Evolutionary conservation across 1,284 basidiomycete species (phyloP).

Genomic region (Neonothopanus nambi): DNA sequence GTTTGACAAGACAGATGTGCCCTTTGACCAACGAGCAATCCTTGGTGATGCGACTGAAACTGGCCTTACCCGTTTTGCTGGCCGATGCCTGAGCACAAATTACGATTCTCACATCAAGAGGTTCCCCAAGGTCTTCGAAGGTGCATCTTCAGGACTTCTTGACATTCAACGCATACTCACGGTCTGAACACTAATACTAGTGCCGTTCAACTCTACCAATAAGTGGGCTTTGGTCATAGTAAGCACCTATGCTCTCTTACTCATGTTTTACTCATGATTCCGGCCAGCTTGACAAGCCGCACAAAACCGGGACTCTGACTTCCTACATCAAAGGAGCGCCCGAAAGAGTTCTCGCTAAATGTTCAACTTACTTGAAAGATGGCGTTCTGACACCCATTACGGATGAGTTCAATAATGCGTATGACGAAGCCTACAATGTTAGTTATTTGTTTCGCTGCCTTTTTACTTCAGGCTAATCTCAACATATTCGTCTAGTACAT

Average conservation of each 20-base stretch:
- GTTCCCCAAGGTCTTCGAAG: slow-evolving; percentile 60
- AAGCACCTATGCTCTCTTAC: slow-evolving; percentile 24
- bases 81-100: slow-evolving; percentile 44
- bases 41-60: slow-evolving; percentile 73
- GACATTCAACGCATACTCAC: background rate
- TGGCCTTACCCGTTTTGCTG: slow-evolving; percentile 65
- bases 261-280: background rate
- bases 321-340: slow-evolving; percentile 69
- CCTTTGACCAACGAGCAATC: slow-evolving; percentile 62
- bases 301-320: slow-evolving; percentile 46
- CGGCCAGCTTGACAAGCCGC: slow-evolving; percentile 53
- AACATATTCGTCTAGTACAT: slow-evolving; percentile 49
- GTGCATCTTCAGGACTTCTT: slow-evolving; percentile 23
- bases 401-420: slow-evolving; percentile 51
- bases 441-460: slow-evolving; percentile 18
- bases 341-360: slow-evolving; percentile 65
- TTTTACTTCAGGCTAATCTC: background rate
- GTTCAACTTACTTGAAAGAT: slow-evolving; percentile 57
- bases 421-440: slow-evolving; percentile 64
- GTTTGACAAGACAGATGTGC: slow-evolving; percentile 63
- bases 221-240: slow-evolving; percentile 74
- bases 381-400: slow-evolving; percentile 50
- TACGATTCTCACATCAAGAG: slow-evolving; percentile 56
- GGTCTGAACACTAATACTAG: slow-evolving; percentile 20
- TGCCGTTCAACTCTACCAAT: slow-evolving; percentile 72